phyloP scores from a whole-genome alignment of 1,284 basidiomycete genomes.

The Exsudoporus floridanus region DNA sequence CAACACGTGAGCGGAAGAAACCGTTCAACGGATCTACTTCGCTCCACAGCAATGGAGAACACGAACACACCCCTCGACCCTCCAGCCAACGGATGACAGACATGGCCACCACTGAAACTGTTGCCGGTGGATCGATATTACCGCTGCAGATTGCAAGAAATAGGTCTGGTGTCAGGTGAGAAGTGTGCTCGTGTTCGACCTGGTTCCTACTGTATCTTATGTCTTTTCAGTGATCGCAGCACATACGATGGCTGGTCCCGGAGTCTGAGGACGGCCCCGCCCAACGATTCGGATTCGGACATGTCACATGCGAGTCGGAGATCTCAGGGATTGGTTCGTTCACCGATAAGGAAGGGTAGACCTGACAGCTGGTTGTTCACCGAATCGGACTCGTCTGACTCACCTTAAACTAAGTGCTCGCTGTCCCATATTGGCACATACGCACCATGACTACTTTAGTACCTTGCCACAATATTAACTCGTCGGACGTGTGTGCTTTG shows the following conservation, averaged over 20 bases:
- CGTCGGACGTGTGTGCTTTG: not conserved
- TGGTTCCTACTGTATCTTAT: not conserved
- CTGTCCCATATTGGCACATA: not conserved
- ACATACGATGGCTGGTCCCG: constrained; percentile 11
- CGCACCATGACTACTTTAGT: not conserved
- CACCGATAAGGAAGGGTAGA: not conserved
- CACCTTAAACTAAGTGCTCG: constrained; percentile 10
- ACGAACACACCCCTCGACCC: constrained; percentile 30
- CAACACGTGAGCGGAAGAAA: constrained; percentile 2
- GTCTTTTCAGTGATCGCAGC: not conserved
- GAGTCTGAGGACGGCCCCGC: constrained; percentile 7
- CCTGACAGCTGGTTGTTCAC: constrained; percentile 17
- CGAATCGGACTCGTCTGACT: constrained; percentile 3
- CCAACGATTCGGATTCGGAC: constrained; percentile 25
- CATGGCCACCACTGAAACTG: not conserved
- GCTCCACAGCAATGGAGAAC: constrained; percentile 10
- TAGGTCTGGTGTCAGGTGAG: constrained; percentile 18
- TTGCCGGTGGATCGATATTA: not conserved
- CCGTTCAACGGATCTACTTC: not conserved
- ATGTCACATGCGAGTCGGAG: constrained; percentile 11
- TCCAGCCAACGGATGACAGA: constrained; percentile 1
- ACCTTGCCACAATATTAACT: not conserved
- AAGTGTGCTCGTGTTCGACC: not conserved
- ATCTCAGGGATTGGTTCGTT: constrained; percentile 11
- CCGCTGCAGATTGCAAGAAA: constrained; percentile 24